Base-by-base conservation (phyloP, 2,329 filamentous ascomycete species). In the Epicoccum sorghinum region DNA sequence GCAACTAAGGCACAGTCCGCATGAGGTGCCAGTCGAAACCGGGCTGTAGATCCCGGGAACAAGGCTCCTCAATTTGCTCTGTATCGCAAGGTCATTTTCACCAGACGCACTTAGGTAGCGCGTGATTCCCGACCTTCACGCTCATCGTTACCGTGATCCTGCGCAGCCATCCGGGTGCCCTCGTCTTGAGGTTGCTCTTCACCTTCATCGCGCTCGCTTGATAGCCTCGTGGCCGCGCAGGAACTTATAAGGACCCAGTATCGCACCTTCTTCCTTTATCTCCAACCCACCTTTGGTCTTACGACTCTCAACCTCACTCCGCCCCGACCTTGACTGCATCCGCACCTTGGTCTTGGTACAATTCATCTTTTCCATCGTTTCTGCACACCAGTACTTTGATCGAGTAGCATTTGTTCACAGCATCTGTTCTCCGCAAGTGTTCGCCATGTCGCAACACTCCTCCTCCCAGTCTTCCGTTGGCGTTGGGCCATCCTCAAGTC, bases 381-480 rank as follows among this genome's bases (percentile, higher is more conserved):
- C 55, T 65, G 56, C 62, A 62, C 59, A 60, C 58, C 55, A 38
- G 55, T 59, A 53, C 52, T 54, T 38, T 18, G 18, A 18, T 18
- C 18, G 18, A 18, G 18, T 18, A 18, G 18, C 18, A 29, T 29
- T 29, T 6, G 9, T 9, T 29, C 9, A 6, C 27, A 29, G 27
- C 36, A 55, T 46, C 57, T 59, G 52, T 58, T 57, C 57, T 52
- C 18, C 1, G 25, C 59, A 59, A 58, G 54, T 44, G 44, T 60
- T 60, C 51, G 60, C 24, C 59, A 70, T 70, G 65, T 70, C 64
- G 56, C 62, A 62, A 44, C 58, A 61, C 33, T 68, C 67, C 27
- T 68, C 67, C 27, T 61, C 65, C 14, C 54, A 59, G 43, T 68
- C 67, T 12, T 67, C 64, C 12, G 57, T 55, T 25, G 59, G 54